phyloP scores from a whole-genome alignment of 139 green algal genomes.

The Chara braunii region DNA sequence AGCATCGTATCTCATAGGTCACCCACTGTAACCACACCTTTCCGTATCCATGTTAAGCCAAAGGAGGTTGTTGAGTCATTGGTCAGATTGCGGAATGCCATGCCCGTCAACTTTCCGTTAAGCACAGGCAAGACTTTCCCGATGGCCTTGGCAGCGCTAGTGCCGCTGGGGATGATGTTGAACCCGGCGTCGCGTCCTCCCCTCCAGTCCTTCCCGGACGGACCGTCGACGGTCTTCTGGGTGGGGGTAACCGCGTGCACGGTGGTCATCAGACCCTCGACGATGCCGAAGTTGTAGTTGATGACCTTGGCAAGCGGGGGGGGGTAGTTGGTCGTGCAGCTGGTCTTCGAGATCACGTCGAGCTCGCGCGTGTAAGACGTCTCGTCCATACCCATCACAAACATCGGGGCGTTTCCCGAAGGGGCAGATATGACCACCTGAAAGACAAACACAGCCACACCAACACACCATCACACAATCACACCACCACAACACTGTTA shows the following conservation, averaged over 20 bases:
- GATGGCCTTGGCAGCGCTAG: constrained; percentile 93
- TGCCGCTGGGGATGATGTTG: constrained; percentile 98
- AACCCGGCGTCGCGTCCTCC: constrained; percentile 70
- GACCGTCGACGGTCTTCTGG: constrained; percentile 94
- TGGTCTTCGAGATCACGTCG: constrained; percentile 52
- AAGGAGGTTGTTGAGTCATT: too few species aligned
- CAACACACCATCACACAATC: too few species aligned
- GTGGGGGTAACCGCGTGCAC: constrained; percentile 87
- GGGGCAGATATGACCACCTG: constrained; percentile 92
- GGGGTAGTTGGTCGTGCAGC: constrained; percentile 56
- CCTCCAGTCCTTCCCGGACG: constrained; percentile 92
- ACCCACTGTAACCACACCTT: too few species aligned
- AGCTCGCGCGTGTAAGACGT: constrained; percentile 39
- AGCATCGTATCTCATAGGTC: too few species aligned
- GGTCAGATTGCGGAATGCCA: too few species aligned
- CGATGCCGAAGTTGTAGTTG: constrained; percentile 51
- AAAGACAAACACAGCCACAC: too few species aligned
- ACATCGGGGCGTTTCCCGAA: constrained; percentile 83
- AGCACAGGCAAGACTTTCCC: too few species aligned
- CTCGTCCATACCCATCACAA: constrained; percentile 54
- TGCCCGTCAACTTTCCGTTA: too few species aligned
- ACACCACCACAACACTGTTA: too few species aligned
- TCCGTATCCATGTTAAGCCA: too few species aligned
- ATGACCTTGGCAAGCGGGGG: constrained; percentile 62
- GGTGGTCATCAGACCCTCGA: constrained; percentile 85